phyloP scores from a whole-genome alignment of 257 asterid species.

The Solanum acaule region DNA sequence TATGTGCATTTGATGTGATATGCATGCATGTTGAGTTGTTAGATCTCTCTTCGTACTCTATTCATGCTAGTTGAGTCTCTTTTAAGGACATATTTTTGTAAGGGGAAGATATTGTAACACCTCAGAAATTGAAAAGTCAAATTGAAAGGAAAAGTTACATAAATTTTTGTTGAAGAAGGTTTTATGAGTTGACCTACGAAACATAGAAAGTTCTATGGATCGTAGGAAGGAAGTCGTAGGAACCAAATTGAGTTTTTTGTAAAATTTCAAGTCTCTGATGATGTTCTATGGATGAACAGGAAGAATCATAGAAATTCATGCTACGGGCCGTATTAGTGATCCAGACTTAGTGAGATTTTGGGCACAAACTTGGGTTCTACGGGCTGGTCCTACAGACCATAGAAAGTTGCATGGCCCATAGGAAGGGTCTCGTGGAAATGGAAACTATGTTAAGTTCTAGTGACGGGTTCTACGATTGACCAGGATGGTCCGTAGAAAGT shows the following conservation, averaged over 20 bases:
- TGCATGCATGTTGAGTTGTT: background rate
- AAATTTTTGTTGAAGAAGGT: background rate
- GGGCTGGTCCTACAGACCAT: background rate
- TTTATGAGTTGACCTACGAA: background rate
- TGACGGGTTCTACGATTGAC: no score
- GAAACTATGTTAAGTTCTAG: background rate
- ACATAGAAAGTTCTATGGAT: background rate
- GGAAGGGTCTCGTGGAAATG: background rate
- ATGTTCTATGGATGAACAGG: background rate
- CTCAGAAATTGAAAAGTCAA: background rate
- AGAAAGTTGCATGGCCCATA: background rate
- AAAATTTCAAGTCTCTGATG: background rate
- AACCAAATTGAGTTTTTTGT: background rate
- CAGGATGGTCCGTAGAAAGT: background rate
- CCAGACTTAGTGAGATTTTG: background rate
- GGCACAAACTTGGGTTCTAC: background rate
- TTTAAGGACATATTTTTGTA: rapidly evolving
- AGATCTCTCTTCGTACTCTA: background rate
- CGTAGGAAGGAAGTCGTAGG: no score
- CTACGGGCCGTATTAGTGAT: background rate
- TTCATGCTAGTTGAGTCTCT: background rate
- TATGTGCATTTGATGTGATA: background rate
- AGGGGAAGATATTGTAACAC: background rate
- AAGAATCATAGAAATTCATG: background rate
- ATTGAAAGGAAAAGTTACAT: background rate